These are phyloP conservation scores for Cokeromyces recurvatus DNA, from an alignment of 371 early-diverging fungal genomes.

Conservation along the genomic window DNA sequence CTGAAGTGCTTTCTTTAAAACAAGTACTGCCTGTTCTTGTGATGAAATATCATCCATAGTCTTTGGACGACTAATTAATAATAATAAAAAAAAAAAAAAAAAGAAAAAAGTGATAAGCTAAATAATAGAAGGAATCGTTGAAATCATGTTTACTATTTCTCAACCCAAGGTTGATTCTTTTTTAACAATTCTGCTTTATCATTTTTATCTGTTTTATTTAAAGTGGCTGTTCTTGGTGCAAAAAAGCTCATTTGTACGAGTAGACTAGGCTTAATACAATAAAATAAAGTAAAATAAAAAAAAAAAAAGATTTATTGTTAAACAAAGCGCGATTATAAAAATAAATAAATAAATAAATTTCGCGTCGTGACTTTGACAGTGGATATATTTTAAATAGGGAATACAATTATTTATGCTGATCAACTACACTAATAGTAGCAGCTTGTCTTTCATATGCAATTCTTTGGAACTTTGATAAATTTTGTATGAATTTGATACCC, in stretches of 20 bases:
- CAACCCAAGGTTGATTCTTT: slow-evolving; percentile 67
- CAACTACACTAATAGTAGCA: too few species aligned
- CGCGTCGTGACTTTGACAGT: too few species aligned
- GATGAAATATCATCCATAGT: slow-evolving; percentile 81
- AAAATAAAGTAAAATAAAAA: too few species aligned
- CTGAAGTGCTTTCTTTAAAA: slow-evolving; percentile 79
- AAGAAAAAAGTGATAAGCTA: background rate
- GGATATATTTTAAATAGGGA: too few species aligned
- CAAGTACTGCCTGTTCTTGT: slow-evolving; percentile 87
- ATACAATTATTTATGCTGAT: too few species aligned
- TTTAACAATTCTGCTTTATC: slow-evolving; percentile 4
- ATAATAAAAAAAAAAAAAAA: too few species aligned
- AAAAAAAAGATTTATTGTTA: too few species aligned
- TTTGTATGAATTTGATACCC: slow-evolving; percentile 36
- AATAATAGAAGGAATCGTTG: slow-evolving; percentile 1
- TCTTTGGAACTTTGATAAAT: slow-evolving; percentile 38
- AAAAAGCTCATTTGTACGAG: slow-evolving; percentile 19
- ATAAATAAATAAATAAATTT: too few species aligned
- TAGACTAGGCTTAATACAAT: too few species aligned
- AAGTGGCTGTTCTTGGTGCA: slow-evolving; percentile 8
- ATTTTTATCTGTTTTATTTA: background rate
- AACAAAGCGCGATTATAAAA: too few species aligned
- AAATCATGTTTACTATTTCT: slow-evolving; percentile 80
- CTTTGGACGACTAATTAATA: slow-evolving; percentile 73
- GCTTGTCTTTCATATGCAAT: slow-evolving; percentile 39